Evolutionary conservation across 2,329 filamentous ascomycete species (phyloP).

Genomic region (Aurifilum marmelostoma): DNA sequence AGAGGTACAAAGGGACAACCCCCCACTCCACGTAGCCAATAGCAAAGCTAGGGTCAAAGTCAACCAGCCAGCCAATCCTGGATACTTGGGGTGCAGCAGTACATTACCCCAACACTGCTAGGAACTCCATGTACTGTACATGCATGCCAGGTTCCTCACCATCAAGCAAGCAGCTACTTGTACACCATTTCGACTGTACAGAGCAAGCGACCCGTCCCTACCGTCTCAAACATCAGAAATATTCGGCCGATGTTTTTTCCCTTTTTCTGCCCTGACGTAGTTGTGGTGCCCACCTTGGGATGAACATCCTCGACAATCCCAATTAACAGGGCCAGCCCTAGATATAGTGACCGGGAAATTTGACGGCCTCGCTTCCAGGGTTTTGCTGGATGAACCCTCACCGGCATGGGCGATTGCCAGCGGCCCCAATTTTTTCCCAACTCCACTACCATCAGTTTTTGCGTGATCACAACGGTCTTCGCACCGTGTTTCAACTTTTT

Average conservation of each 20-base stretch:
- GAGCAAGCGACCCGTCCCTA: background rate
- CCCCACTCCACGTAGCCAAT: background rate
- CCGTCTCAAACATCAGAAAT: background rate
- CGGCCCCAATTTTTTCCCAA: background rate
- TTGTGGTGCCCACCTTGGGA: background rate
- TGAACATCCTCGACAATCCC: constrained; percentile 1
- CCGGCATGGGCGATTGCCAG: background rate
- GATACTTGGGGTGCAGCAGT: too few species aligned
- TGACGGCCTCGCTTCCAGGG: background rate
- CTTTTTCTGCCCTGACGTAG: background rate
- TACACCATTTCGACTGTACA: too few species aligned
- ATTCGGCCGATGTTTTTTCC: background rate
- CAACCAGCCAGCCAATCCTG: background rate
- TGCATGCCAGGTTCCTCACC: too few species aligned
- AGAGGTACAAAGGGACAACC: background rate
- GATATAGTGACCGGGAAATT: background rate
- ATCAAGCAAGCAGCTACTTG: background rate
- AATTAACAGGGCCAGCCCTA: background rate
- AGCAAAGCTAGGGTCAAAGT: background rate
- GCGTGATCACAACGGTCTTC: background rate
- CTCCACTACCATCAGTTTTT: background rate
- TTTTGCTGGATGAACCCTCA: background rate
- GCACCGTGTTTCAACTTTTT: background rate
- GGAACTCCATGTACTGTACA: too few species aligned
- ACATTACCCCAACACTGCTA: background rate